Percentiles rank a stretch among this genome's conserved stretches.
Evolutionary conservation across 2,329 filamentous ascomycete genomes (phyloP).

Genomic region (Aspergillus persii): DNA sequence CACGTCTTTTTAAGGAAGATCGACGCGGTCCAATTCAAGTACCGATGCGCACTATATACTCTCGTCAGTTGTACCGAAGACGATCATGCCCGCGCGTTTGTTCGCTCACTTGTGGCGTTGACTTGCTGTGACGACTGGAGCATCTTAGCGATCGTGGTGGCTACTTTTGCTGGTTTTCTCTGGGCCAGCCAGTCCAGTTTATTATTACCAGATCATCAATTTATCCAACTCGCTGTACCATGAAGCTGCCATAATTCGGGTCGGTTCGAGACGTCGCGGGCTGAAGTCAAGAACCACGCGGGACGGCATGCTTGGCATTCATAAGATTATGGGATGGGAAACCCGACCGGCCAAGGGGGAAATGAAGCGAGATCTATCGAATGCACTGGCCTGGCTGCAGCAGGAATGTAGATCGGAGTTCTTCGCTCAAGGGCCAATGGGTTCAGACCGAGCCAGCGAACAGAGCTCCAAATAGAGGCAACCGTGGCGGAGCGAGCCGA

Average conservation of each 20-base stretch:
- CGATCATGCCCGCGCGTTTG: neutral
- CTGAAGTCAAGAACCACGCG: constrained; percentile 11
- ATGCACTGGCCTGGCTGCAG: neutral
- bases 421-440: neutral
- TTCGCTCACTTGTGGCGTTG: neutral
- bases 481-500: constrained; percentile 1
- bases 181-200: neutral
- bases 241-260: constrained; percentile 10
- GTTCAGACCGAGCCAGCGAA: neutral
- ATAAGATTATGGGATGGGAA: neutral
- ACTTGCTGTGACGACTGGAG: neutral
- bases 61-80: constrained; percentile 2
- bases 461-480: neutral
- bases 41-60: constrained; percentile 8
- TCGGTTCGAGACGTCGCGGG: constrained; percentile 15
- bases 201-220: neutral
- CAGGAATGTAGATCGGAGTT: constrained; percentile 8
- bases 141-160: neutral
- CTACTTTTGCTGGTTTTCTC: neutral
- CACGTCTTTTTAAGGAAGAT: constrained; percentile 10
- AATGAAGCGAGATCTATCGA: neutral
- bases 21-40: constrained; percentile 3
- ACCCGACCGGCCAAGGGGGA: neutral
- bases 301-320: constrained; percentile 7
- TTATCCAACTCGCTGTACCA: constrained; percentile 4